Evolutionary conservation across 768 basidiomycete species (phyloP).

Genomic region (Psilocybe sp.): DNA sequence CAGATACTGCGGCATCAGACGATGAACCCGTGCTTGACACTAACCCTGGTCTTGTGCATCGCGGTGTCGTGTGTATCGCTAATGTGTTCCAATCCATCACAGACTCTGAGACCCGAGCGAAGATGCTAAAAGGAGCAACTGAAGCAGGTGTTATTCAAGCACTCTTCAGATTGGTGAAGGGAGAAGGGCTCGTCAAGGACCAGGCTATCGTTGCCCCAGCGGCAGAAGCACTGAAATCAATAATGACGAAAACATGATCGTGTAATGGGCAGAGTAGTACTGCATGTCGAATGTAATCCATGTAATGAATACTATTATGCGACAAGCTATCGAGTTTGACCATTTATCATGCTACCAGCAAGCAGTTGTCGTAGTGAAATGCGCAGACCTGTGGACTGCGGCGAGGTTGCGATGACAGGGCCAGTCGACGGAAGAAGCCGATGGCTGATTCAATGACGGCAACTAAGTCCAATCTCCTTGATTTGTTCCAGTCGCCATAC

Average conservation of each 20-base stretch:
- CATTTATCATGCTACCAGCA: too few relatives aligned
- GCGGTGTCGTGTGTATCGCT: constrained; percentile 71
- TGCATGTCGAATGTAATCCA: not conserved
- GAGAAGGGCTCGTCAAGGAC: constrained; percentile 16
- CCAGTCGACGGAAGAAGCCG: too few relatives aligned
- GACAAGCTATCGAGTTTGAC: too few relatives aligned
- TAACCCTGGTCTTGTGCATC: constrained; percentile 68
- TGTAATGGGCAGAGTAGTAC: not conserved
- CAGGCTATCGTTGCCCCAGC: constrained; percentile 15
- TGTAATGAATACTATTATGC: too few relatives aligned
- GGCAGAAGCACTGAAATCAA: constrained; percentile 14
- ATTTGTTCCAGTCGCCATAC: too few relatives aligned
- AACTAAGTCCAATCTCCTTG: too few relatives aligned
- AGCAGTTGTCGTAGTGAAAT: too few relatives aligned
- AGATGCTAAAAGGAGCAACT: constrained; percentile 49
- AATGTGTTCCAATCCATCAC: constrained; percentile 56
- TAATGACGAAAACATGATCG: constrained; percentile 8
- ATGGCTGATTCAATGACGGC: too few relatives aligned
- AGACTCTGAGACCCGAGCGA: constrained; percentile 33
- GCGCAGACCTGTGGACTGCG: too few relatives aligned
- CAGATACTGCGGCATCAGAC: constrained; percentile 16
- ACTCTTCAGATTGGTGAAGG: constrained; percentile 31
- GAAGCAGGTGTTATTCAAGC: constrained; percentile 51
- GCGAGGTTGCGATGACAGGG: too few relatives aligned
- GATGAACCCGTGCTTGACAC: constrained; percentile 34